Conservation (phyloP, 2,329 filamentous ascomycete species). For the Xylaria sp. region DNA sequence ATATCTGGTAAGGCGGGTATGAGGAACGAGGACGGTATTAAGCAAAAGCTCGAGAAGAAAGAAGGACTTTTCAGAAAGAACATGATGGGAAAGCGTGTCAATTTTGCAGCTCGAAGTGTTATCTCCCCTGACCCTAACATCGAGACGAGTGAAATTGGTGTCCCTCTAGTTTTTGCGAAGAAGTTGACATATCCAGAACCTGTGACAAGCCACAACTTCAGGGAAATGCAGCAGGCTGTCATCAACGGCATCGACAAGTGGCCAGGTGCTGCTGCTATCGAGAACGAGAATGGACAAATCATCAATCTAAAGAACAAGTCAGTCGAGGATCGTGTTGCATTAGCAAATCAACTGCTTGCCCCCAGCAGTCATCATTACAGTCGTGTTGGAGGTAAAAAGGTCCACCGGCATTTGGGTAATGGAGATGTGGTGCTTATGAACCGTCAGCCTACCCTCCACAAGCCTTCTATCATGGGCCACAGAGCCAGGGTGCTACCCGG, state of each 20-base stretch:
- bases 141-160: conserved; percentile 98
- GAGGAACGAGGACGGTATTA: conserved; percentile 90
- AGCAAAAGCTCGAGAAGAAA: conserved; percentile 98
- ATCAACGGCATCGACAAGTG: conserved; percentile 94
- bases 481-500: conserved; percentile 89
- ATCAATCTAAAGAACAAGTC: conserved; percentile 89
- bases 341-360: conserved; percentile 93
- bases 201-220: conserved; percentile 96
- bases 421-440: conserved; percentile 99
- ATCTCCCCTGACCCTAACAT: conserved; percentile 99
- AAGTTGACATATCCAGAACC: conserved; percentile 97
- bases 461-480: conserved; percentile 99
- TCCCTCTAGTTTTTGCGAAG: conserved; percentile 96
- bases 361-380: conserved; percentile 80
- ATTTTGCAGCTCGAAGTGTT: conserved; percentile 96
- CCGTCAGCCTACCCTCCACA: conserved; percentile 95
- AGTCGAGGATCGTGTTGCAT: conserved; percentile 83
- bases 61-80: conserved; percentile 98
- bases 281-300: conserved; percentile 94
- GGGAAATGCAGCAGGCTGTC: conserved; percentile 94
- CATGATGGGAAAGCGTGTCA: conserved; percentile 99
- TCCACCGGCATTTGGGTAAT: conserved; percentile 93
- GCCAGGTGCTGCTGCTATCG: conserved; percentile 93
- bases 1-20: conserved; percentile 81
- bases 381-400: conserved; percentile 90